Base-by-base conservation (phyloP, 2,329 filamentous ascomycete species). In the Fusarium oligoseptatum region DNA sequence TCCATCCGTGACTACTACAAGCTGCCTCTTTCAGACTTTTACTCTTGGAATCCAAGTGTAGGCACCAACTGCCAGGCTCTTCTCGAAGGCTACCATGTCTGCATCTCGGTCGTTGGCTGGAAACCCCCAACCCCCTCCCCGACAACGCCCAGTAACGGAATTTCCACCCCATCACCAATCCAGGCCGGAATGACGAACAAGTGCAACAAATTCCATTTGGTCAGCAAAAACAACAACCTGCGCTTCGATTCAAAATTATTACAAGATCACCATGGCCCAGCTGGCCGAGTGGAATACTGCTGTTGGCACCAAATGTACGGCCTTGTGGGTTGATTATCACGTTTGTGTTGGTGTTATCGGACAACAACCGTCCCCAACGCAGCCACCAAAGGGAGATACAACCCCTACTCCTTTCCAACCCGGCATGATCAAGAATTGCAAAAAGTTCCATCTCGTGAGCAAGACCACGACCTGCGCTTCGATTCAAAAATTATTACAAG, bases 1-100 rank as follows among this genome's bases (percentile, higher is more conserved):
- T 52, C 32, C 0, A 64, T 75, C 15, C 55, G 43, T 11, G 22
- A 50, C 32, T 65, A 66, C n/a, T 61, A 66, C n/a, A 63, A 64
- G n/a, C 67, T 76, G n/a, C 62, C 60, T 3, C 60, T 67, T 20
- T 15, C 29, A 2, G 14, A 66, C 6, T 60, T 67, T 20, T 9
- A 22, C 3, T 60, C 57, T 29, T 75, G 55, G 67, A 68, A 76
- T 22, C 70, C 70, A 14, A 41, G 39, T 15, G 22, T 70, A 1
- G 50, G 67, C 14, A 27, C 24, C 2, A 52, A 32, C 24, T 52
- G 24, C 27, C 5, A 43, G 41, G 41, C 41, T 9, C 41, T 43
- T 43, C 41, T 43, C n/a, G 41, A n/a, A 43, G 20, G 11, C 41
- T 43, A 43, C 41, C 1, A 43, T 22, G 8, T 52, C 17, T 52